A percentile compares a stretch with the other conserved stretches of the same genome.
phyloP scores from a whole-genome alignment of 768 basidiomycete species.

The Lanmaoa rubissima region DNA sequence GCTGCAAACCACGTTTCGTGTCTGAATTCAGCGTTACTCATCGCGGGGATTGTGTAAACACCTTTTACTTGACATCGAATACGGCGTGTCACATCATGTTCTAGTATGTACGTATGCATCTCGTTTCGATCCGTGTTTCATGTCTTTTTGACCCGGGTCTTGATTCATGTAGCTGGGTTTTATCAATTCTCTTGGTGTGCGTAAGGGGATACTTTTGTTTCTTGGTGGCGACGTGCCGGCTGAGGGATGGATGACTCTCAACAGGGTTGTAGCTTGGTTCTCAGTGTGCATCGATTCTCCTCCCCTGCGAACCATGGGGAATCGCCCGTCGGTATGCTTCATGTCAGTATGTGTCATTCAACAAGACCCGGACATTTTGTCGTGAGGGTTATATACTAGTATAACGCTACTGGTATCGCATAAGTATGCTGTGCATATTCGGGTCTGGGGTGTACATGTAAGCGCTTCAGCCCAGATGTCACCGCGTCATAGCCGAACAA shows the following conservation, averaged over 20 bases:
- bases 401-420: neutral
- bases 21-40: too few relatives aligned
- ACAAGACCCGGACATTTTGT: neutral
- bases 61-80: too few relatives aligned
- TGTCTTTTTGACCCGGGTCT: neutral
- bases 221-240: too few relatives aligned
- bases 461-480: neutral
- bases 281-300: neutral
- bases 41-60: too few relatives aligned
- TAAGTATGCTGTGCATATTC: neutral
- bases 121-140: too few relatives aligned
- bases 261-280: conserved; percentile 9
- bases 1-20: too few relatives aligned
- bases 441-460: neutral
- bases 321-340: neutral
- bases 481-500: neutral
- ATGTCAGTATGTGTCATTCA: conserved; percentile 2
- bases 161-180: conserved; percentile 2
- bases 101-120: too few relatives aligned
- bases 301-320: neutral
- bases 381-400: neutral
- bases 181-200: neutral
- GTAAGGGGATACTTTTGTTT: too few relatives aligned
- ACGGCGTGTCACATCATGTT: too few relatives aligned
- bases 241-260: neutral